Evolutionary conservation across 1,284 basidiomycete genomes (phyloP), one percentile per base, ranked within the genome.

Genomic region (Fomitiporia mediterranea): DNA sequence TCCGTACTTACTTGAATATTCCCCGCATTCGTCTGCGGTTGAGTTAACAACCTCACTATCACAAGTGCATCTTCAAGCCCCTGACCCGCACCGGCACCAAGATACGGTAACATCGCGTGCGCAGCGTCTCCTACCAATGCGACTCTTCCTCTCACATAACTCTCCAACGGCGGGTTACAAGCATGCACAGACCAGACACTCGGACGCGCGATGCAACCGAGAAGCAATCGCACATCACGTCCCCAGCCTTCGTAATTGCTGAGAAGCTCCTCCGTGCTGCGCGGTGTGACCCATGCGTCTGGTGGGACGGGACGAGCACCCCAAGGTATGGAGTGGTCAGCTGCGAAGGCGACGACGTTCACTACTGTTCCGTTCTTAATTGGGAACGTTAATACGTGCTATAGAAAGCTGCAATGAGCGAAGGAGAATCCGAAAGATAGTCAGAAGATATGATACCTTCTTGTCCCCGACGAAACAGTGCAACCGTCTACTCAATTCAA

Each of bases 71-170:
- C 83, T 63, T 86, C 83, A 43, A 84, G 72, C 0, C 80, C 82
- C 67, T 84, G 83, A 0, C 82, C 80, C 11, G 80, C 81, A 11
- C 83, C 83, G 0, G 81, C 76, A 1, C 82, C 82, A n/a, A 84
- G 70, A 63, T 83, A 80, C 0, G 83, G 81, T 17, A 76, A 65
- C 75, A 82, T 84, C 0, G 72, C 80, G 64, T 85, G 83, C 13
- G 79, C 80, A 2, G 82, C 78, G 65, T 85, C 83, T 4, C 83
- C 83, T 9, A 83, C 68, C 15, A 86, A 67, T 0, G 77, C 80
- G 5, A 84, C 69, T 3, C 70, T 70, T 0, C 74, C 77, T 28
- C 72, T 71, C 23, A 75, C 69, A 60, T 74, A 86, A 9, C 67
- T 76, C 4, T 70, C 59, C 35, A 86, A 67, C 0, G 76, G 76